Base-by-base conservation (phyloP, 768 basidiomycete genomes). In the Russula sp. region DNA sequence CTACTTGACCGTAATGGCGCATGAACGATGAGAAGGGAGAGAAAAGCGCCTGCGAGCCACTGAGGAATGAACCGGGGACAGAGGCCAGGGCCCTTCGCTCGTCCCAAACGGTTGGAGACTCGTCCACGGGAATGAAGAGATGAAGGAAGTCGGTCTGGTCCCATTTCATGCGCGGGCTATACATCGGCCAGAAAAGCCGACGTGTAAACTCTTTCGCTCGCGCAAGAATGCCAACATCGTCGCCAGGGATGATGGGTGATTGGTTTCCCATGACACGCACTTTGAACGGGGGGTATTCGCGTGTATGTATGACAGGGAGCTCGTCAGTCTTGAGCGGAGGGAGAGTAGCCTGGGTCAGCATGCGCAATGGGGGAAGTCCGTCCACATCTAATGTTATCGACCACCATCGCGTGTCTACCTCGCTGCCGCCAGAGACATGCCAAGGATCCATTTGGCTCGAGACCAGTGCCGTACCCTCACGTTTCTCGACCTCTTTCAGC, bases 371-470 rank as follows among this genome's bases (percentile, higher is more conserved):
- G 22, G 83, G 76, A 14, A 85, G 76, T 0, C 78, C 80, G 1
- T 79, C 79, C 13, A 89, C 76, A 10, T 55, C 53, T 20, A 92
- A 71, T 59, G 79, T 77, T 3, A 83, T 80, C 9, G 74, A 74
- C 72, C 79, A 82, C 88, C 88, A 91, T 26, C 9, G 59, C 20
- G n/a, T 59, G 22, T 69, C 59, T 7, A 52, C 26, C 14, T n/a
- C 48, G n/a, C n/a, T 65, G 3, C 60, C 67, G 28, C 74, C 72
- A 0, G 69, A 62, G 4, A 76, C 70, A 5, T 71, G 64, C 89
- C 89, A 91, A 1, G 89, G 88, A 68, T 90, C 81, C 71, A 89
- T 76, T 68, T 88, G 86, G 22, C 80, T 70, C 0, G 81, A 78
- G 44, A 89, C 84, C 20, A 76, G 79, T 0, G 83, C 79, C 20